A percentile compares a stretch with the other conserved stretches of the same genome.
Evolutionary conservation across 1,139 yeast species (phyloP).

Genomic region (Blastobotrys illinoisensis): DNA sequence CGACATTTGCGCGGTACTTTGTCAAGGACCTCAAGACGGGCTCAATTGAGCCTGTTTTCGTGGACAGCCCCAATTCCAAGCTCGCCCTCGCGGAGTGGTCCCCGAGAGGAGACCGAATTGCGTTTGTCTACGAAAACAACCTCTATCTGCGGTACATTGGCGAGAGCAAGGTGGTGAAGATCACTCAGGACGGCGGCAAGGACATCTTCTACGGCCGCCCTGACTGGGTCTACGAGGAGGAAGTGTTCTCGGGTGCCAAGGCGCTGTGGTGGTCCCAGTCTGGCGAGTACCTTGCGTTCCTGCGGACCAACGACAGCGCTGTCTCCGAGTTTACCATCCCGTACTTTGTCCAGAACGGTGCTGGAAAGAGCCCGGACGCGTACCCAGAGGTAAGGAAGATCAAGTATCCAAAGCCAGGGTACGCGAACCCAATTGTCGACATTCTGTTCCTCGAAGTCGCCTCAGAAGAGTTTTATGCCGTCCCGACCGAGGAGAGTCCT

Average conservation of each 20-base stretch:
- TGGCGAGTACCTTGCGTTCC: conserved; percentile 57
- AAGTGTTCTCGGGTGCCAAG: conserved; percentile 57
- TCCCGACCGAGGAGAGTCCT: conserved; percentile 26
- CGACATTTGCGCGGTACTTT: conserved; percentile 66
- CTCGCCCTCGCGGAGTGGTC: conserved; percentile 65
- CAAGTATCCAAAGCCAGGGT: conserved; percentile 91
- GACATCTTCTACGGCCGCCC: conserved; percentile 79
- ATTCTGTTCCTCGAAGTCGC: conserved; percentile 44
- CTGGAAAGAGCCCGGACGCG: conserved; percentile 36
- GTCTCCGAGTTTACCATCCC: conserved; percentile 66
- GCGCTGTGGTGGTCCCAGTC: conserved; percentile 89
- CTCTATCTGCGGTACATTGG: conserved; percentile 46
- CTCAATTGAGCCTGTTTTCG: conserved; percentile 39
- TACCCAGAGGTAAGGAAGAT: conserved; percentile 54
- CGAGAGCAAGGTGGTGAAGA: conserved; percentile 30
- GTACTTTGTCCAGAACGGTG: conserved; percentile 43
- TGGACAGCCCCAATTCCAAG: conserved; percentile 26
- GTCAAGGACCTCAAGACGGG: conserved; percentile 41
- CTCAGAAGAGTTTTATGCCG: conserved; percentile 27
- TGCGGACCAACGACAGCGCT: conserved; percentile 62
- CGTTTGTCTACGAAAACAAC: conserved; percentile 63
- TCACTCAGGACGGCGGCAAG: conserved; percentile 66
- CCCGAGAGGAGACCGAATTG: conserved; percentile 60
- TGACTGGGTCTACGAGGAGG: conserved; percentile 98
- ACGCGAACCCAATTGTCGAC: conserved; percentile 56